Percentiles rank a stretch among this genome's conserved stretches.
These are phyloP conservation scores for Tetrahymena thermophila DNA, from an alignment of 73 alveolate species.

Conservation along the genomic window DNA sequence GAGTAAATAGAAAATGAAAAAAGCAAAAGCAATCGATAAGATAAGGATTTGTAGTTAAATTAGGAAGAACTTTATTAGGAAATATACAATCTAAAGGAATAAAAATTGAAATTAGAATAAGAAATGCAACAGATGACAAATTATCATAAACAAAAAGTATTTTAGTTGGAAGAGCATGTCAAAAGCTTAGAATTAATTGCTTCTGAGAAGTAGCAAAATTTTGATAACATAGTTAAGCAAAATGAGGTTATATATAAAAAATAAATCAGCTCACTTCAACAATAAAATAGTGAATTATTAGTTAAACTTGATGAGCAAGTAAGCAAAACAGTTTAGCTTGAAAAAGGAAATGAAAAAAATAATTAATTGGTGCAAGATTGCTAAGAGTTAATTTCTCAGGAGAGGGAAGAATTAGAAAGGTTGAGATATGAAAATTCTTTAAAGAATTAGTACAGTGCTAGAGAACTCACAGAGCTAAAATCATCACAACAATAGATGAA, in stretches of 20 bases:
- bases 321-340: not conserved
- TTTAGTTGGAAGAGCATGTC: not conserved
- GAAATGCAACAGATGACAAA: not conserved
- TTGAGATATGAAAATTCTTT: not conserved
- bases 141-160: not conserved
- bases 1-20: not conserved
- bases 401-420: not conserved
- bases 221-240: not conserved
- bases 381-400: not conserved
- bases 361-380: not conserved
- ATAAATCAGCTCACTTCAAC: not conserved
- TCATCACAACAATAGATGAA: not conserved
- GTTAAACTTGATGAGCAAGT: not conserved
- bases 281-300: not conserved
- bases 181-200: not conserved
- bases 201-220: not conserved
- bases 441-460: not conserved
- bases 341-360: not conserved
- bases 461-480: not conserved
- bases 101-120: not conserved
- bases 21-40: not conserved
- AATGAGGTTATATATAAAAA: not conserved
- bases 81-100: not conserved
- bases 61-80: not conserved
- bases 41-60: not conserved